Base-by-base conservation (phyloP, 2,329 filamentous ascomycete genomes). In the Aspergillus pseudotamarii region DNA sequence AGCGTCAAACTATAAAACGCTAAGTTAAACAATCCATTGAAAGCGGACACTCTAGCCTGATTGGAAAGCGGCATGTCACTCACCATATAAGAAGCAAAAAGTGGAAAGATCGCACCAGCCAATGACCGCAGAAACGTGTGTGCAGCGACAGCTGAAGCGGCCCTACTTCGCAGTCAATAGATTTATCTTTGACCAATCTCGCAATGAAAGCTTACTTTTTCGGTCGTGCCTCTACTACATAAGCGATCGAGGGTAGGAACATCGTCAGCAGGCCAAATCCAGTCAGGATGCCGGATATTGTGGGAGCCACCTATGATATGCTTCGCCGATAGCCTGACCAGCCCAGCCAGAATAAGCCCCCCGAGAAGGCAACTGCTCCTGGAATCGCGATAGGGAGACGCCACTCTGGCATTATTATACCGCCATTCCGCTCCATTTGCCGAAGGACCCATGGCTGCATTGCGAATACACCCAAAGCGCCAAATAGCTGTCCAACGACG, bases 381-480 rank as follows among this genome's bases (percentile, higher is more conserved):
- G 83, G 66, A 59, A 86, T 85, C 38, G 81, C 80, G 9, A 83
- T 80, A 0, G 83, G 82, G 1, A 87, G 73, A 28, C 84, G 81
- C 85, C 85, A 87, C 72, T 87, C 85, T 0, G 85, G 85, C 1
- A 86, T 75, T 0, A 84, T 83, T 1, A 83, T 76, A 59, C 82
- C 81, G 67, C 88, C 85, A 78, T 92, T 92, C 61, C 91, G 92
- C 69, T 85, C 84, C 71, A 86, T 85, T 76, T 94, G 94, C 75
- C 59, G 59, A 6, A 26, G 26, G 19, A 60, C 3, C 38, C 19
- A 34, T 16, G 51, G 59, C 12, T 28, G 38, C 16, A 36, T 30
- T 83, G 68, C 82, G 28, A 88, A 74, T 93, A 90, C 67, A 86
- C 86, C 14, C 87, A 72, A 58, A 91, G 80, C 65, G 0, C 90